Evolutionary conservation across 2,329 filamentous ascomycete genomes (phyloP).

Genomic region (Fusarium lateritium): DNA sequence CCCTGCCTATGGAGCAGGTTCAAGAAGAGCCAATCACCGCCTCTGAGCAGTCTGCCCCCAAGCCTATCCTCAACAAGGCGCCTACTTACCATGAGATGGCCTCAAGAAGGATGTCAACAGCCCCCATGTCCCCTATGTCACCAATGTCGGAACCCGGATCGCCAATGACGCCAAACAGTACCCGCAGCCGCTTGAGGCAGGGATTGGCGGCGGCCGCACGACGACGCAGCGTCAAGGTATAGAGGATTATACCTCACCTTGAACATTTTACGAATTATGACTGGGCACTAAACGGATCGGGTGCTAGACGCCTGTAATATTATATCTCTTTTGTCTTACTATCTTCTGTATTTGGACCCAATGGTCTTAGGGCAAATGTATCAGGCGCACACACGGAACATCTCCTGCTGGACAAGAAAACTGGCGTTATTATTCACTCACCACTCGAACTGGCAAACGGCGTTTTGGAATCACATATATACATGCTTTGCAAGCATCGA

Average conservation of each 20-base stretch:
- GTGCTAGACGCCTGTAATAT: slow-evolving; percentile 42
- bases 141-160: slow-evolving; percentile 48
- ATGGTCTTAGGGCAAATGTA: slow-evolving; percentile 31
- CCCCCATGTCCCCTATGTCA: slow-evolving; percentile 49
- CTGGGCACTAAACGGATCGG: slow-evolving; percentile 37
- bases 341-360: slow-evolving; percentile 39
- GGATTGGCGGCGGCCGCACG: slow-evolving; percentile 50
- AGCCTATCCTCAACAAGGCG: slow-evolving; percentile 46
- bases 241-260: slow-evolving; percentile 30
- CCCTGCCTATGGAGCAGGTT: slow-evolving; percentile 54
- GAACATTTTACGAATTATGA: slow-evolving; percentile 44
- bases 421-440: slow-evolving; percentile 42
- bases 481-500: slow-evolving; percentile 41
- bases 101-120: slow-evolving; percentile 56
- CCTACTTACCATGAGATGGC: slow-evolving; percentile 66
- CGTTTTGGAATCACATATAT: slow-evolving; percentile 39
- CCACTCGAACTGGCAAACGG: slow-evolving; percentile 41
- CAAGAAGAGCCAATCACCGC: slow-evolving; percentile 51
- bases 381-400: slow-evolving; percentile 37
- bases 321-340: slow-evolving; percentile 36
- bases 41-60: slow-evolving; percentile 40
- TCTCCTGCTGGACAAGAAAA: slow-evolving; percentile 41
- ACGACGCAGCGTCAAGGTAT: slow-evolving; percentile 59
- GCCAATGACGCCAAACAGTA: slow-evolving; percentile 48
- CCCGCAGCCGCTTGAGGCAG: slow-evolving; percentile 44